Evolutionary conservation across 1,139 yeast species (phyloP).

Genomic region (Scheffersomyces lignicola): DNA sequence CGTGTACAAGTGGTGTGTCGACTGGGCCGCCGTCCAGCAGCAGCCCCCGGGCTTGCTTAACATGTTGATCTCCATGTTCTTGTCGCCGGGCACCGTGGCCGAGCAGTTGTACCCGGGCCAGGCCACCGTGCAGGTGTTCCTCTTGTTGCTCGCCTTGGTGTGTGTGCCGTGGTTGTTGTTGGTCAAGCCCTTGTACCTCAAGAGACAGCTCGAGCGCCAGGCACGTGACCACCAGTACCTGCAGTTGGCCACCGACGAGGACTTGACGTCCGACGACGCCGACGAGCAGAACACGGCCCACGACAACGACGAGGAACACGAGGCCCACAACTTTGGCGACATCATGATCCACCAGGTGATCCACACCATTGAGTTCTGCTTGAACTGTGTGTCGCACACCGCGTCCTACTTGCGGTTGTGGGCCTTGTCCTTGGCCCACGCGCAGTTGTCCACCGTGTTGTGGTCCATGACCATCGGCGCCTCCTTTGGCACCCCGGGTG

Average conservation of each 20-base stretch:
- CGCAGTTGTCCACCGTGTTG: constrained; percentile 70
- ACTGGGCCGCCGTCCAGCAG: constrained; percentile 66
- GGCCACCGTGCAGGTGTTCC: constrained; percentile 56
- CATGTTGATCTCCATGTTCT: constrained; percentile 80
- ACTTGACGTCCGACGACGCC: constrained; percentile 20
- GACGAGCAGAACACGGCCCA: constrained; percentile 27
- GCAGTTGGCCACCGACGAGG: constrained; percentile 25
- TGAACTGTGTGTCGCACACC: constrained; percentile 77
- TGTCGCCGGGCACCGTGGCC: constrained; percentile 71
- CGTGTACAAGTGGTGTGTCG: constrained; percentile 75
- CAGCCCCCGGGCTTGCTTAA: constrained; percentile 82
- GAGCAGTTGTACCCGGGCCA: constrained; percentile 69
- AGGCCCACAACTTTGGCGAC: constrained; percentile 66
- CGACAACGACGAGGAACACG: constrained; percentile 52
- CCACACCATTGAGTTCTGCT: constrained; percentile 76
- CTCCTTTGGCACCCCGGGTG: constrained; percentile 51
- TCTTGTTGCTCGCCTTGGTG: constrained; percentile 59
- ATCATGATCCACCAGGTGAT: constrained; percentile 78
- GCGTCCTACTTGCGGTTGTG: constrained; percentile 77
- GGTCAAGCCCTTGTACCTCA: constrained; percentile 61
- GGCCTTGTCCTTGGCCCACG: constrained; percentile 80
- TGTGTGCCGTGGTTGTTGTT: constrained; percentile 79
- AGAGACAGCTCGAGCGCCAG: constrained; percentile 42
- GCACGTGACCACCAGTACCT: constrained; percentile 33
- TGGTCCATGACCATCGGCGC: constrained; percentile 78